Base-by-base conservation (phyloP, 805 yeast species). In the Kluyveromyces starmeri region DNA sequence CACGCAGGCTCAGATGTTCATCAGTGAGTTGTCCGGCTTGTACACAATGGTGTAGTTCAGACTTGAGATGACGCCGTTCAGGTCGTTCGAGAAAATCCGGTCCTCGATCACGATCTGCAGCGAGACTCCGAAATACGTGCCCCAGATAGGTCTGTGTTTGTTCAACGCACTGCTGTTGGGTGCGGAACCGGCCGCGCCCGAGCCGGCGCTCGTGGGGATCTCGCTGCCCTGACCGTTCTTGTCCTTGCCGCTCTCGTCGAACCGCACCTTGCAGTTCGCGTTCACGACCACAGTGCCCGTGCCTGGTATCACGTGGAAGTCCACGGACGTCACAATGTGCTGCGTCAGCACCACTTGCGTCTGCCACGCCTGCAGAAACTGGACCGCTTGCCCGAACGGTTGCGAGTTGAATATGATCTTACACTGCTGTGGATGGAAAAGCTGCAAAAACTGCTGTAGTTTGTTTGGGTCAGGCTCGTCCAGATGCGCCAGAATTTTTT, bases 241-340 rank as follows among this genome's bases (percentile, higher is more conserved):
- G 40, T 75, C 78, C 40, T 63, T 68, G 0, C 92, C 92, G 35
- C 78, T 70, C 48, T 83, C 92, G 54, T 83, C 92, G 46, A 81
- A 82, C 40, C 77, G 65, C 9, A 81, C 82, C 52, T 78, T 82
- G 11, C 73, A 62, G 34, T 65, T 63, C 11, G 73, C 58, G 37
- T 67, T 68, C 19, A 76, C 64, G 6, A 78, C 64, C 24, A 65
- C 53, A 1, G 70, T 62, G 1, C 74, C 75, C 0, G 81, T 66
- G 1, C 83, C 83, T 0, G 83, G 83, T 7, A 81, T 68, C 38
- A 73, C 59, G 48, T 81, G 92, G 30, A 73, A 68, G 51, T 81
- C 89, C 35, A 70, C 66, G 9, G 77, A 70, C n/a, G 74, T 71
- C 26, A 80, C 49, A 35, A 65, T 73, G 50, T 81, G 92, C 38